Evolutionary conservation across 139 green algal genomes (phyloP), one percentile per base, ranked within the genome.

Genomic region (Spirogloea muscicola): DNA sequence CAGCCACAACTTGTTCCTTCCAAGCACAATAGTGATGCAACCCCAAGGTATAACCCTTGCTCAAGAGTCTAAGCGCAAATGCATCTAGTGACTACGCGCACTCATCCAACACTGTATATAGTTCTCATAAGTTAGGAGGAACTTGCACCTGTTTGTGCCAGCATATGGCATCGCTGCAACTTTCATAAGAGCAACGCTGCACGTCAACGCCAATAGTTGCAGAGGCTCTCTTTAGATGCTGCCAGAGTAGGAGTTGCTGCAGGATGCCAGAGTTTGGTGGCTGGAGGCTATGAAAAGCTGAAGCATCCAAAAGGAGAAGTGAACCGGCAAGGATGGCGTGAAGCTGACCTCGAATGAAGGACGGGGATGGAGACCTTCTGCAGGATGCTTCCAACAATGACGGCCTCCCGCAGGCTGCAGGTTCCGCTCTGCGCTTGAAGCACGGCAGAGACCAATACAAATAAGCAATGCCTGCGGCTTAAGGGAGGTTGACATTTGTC

Each of bases 131-230:
- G 43, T 10, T 10, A n/a, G 43, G 43, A 52, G 90, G 10, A 21
- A 72, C 9, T 5, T 31, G 38, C 49, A 74, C 71, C 60, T 71
- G 58, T 91, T 98, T 49, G 91, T 93, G 68, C 94, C 94, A 27
- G 80, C 87, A 85, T 98, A 99, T 13, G 86, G 74, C 89, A 98
- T 89, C 81, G 94, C 80, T 1, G 92, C 90, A 31, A 97, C 85
- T 51, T 93, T 89, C 73, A 96, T 80, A 81, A 97, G 79, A 58
- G 91, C 82, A 2, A 93, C 94, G 10, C 91, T 77, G 67, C 59
- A 76, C 9, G 58, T 89, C 13, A 91, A 87, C 6, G 55, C 25
- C 16, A 60, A 48, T 48, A 77, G 33, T 16, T 55, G 60, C 6
- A 79, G 21, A 25, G 21, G 21, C 18, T 68, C 21, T 21, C 46